Evolutionary conservation across 2,329 filamentous ascomycete species (phyloP), one percentile per base, ranked within the genome.

Genomic region (Fusarium sp.): DNA sequence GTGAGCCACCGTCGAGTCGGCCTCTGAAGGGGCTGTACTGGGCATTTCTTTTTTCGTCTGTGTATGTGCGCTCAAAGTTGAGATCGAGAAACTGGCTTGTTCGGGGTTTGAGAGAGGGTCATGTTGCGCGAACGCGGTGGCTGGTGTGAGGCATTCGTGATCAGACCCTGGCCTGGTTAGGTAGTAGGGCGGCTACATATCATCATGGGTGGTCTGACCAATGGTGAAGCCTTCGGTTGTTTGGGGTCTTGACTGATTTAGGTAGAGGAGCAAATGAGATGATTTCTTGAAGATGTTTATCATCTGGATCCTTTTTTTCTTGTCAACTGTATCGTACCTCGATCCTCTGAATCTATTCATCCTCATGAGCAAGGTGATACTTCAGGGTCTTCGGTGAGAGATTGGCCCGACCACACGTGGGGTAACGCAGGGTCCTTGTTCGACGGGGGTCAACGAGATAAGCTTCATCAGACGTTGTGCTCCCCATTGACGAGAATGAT

Each of bases 81-180:
- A 36, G 11, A 33, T 61, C 7, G 58, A 49, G 6, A 3, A 23
- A 20, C 6, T 44, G 42, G 49, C 29, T 13, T 27, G 36, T 23
- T 33, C n/a, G 34, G 42, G 20, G 10, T 49, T 50, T 23, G 18
- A 33, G 8, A 60, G 53, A 46, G 49, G 33, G 20, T 27, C 40
- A 54, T 60, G 57, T 50, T 51, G 61, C 27, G 16, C 50, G 31
- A 34, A 34, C 36, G 42, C 54, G 62, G 63, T 53, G 55, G 63
- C 55, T 61, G 40, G 58, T 44, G 63, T 58, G 49, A 61, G 58
- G 51, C 54, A 60, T 34, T 70, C 60, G 59, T 63, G 69, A 70
- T 67, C 38, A 57, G 55, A 67, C 63, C 70, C 70, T 69, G 70
- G 70, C 70, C 70, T 69, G 70, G 70, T 65, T 69, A 53, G 31